A percentile compares a stretch with the other conserved stretches of the same genome.
Evolutionary conservation across 805 yeast species (phyloP).

Genomic region (Scheffersomyces lignosus): DNA sequence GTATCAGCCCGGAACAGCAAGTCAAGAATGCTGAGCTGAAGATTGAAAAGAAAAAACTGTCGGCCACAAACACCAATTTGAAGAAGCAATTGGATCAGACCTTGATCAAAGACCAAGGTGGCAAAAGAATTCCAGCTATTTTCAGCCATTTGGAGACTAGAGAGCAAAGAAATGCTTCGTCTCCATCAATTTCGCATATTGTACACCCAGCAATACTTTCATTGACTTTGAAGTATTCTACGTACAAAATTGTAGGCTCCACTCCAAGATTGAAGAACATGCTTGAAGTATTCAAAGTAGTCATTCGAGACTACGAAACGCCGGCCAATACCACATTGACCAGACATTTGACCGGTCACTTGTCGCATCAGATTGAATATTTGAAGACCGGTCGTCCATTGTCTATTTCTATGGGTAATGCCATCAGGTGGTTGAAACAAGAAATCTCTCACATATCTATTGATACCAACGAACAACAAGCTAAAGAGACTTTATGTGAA

Average conservation of each 20-base stretch:
- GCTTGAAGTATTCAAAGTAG: constrained; percentile 79
- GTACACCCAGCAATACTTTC: constrained; percentile 86
- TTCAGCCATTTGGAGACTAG: constrained; percentile 80
- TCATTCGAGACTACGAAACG: constrained; percentile 77
- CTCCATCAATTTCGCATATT: constrained; percentile 58
- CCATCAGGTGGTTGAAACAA: constrained; percentile 95
- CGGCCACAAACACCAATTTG: constrained; percentile 48
- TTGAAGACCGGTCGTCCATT: constrained; percentile 88
- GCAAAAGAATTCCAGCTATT: constrained; percentile 54
- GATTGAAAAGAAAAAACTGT: constrained; percentile 42
- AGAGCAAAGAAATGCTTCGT: constrained; percentile 65
- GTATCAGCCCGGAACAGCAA: constrained; percentile 50
- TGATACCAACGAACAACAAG: constrained; percentile 64
- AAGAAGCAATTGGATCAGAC: constrained; percentile 56
- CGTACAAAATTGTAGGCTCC: constrained; percentile 87
- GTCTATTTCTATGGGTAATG: constrained; percentile 94
- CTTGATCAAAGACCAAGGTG: constrained; percentile 38
- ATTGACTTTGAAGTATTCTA: constrained; percentile 75
- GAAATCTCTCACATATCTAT: constrained; percentile 82
- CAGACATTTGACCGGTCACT: constrained; percentile 83
- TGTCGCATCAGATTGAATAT: constrained; percentile 91
- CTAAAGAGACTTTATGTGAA: constrained; percentile 62
- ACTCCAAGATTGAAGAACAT: constrained; percentile 80
- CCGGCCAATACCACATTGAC: constrained; percentile 84
- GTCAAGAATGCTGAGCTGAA: constrained; percentile 41